Base-by-base conservation (phyloP, 345 rosid genomes). In the Draba incana region DNA sequence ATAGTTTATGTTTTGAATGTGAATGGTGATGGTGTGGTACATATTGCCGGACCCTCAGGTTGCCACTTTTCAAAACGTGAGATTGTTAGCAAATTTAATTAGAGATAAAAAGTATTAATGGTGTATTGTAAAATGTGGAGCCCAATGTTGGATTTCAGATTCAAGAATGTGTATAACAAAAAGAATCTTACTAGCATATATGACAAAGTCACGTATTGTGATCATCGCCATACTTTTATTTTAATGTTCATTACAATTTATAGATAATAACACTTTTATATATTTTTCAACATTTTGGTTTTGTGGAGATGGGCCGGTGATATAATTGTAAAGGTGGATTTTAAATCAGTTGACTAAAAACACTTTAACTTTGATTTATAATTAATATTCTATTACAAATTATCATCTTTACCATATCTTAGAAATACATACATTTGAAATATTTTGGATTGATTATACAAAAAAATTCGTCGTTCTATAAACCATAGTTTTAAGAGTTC, bases 31-130 rank as follows among this genome's bases (percentile, higher is more conserved):
- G 20, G 20, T 20, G 20, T 20, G 20, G 20, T 20, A 20, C 20
- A 20, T 20, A 20, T 20, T 20, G 20, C 20, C 20, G 20, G 20
- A 20, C 30, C 30, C 48, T 41, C 63, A 69, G 43, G 64, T 35
- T 28, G 73, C 58, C 66, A 69, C 66, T 42, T 69, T 60, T 70
- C 61, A 14, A 52, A 70, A 12, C 60, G 45, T 59, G 51, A 58
- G 59, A 39, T 15, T 14, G 28, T 57, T 58, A 38, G 30, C 25
- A 58, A 49, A 14, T 20, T 58, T 49, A 39, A 28, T 10, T n/a
- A 14, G 15, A 68, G 57, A 25, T 57, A 37, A 68, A 69, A 28
- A 28, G 50, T 47, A 58, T 38, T 16, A 51, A 16, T 68, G 57
- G 41, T 46, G 56, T 10, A 20, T 42, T 53, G 51, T 38, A 11